These are phyloP conservation scores for Pleurotus salmoneostramineus DNA, from an alignment of 768 basidiomycete genomes.

Conservation along the genomic window DNA sequence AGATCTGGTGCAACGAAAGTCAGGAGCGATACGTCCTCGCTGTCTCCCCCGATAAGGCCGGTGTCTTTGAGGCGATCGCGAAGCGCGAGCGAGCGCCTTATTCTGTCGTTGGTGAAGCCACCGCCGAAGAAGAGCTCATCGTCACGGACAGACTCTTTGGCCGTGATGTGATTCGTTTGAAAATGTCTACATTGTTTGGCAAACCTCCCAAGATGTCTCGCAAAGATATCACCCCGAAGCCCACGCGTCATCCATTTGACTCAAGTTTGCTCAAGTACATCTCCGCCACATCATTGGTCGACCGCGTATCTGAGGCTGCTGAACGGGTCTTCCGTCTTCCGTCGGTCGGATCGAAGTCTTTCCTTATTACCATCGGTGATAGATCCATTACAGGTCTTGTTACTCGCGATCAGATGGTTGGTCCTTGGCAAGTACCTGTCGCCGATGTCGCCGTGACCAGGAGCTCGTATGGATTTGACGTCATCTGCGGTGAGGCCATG, in stretches of 20 bases:
- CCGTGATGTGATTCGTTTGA: constrained; percentile 78
- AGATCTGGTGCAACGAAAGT: constrained; percentile 99
- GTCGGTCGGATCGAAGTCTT: constrained; percentile 91
- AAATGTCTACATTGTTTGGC: constrained; percentile 95
- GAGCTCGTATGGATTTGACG: constrained; percentile 90
- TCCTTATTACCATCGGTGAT: constrained; percentile 98
- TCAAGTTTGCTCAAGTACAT: constrained; percentile 64
- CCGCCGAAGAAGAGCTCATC: constrained; percentile 73
- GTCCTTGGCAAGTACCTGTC: constrained; percentile 97
- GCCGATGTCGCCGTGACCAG: constrained; percentile 96
- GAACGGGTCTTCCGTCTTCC: constrained; percentile 87
- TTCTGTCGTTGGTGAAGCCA: constrained; percentile 87
- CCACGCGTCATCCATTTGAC: constrained; percentile 58
- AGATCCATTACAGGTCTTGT: constrained; percentile 92
- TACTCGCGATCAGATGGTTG: constrained; percentile 97
- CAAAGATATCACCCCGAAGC: constrained; percentile 48
- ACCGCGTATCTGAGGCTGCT: constrained; percentile 60
- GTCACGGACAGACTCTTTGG: constrained; percentile 85
- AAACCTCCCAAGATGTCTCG: constrained; percentile 92
- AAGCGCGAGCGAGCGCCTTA: constrained; percentile 91
- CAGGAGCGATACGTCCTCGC: constrained; percentile 98
- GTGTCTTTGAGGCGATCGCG: constrained; percentile 71
- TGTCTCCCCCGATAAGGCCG: constrained; percentile 59
- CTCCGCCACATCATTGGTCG: constrained; percentile 32
- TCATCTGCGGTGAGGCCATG: constrained; percentile 90